Evolutionary conservation across 345 rosid genomes (phyloP), one percentile per base, ranked within the genome.

Genomic region (Syzygium grande): DNA sequence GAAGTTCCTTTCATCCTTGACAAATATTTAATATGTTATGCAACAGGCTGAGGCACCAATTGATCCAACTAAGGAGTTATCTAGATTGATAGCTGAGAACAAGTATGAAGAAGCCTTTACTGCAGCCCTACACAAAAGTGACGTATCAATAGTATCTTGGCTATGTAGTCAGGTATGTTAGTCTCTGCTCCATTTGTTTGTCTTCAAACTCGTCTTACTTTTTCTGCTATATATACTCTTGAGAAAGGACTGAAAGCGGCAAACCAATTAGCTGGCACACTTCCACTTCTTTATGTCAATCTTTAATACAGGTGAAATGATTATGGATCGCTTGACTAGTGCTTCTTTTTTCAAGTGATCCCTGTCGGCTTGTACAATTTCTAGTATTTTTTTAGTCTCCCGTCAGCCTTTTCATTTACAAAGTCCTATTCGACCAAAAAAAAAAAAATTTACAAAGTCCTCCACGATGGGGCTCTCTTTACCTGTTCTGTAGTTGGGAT

Each of bases 111-210:
- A 93, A 88, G 96, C 97, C 84, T 95, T 95, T 85, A 90, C 92
- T 11, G 88, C 89, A 9, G 98, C 95, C 23, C 92, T 94, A 21
- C 98, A 92, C 85, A 93, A 95, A 92, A 94, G 94, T 86, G 97
- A 95, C 38, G 95, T 95, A 51, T 88, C 96, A 5, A 90, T 94
- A 9, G 98, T 94, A 27, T 95, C 98, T 59, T 94, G 98, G 98
- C 87, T 95, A 88, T 95, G 98, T 73, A 90, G 92, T 88, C 95
- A 93, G 98, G 97, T 94, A 88, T 83, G 84, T 21, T 63, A 15
- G 53, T 30, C 30, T 63, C 53, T 63, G 79, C 78, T 61, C 38
- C 19, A 52, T 52, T 86, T 14, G 23, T 13, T 34, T 41, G 29
- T 23, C 41, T 58, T 63, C 79, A 46, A 51, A 38, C 83, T 54